Base-by-base conservation (phyloP, 768 basidiomycete genomes). In the Rhizopogon roseolus region DNA sequence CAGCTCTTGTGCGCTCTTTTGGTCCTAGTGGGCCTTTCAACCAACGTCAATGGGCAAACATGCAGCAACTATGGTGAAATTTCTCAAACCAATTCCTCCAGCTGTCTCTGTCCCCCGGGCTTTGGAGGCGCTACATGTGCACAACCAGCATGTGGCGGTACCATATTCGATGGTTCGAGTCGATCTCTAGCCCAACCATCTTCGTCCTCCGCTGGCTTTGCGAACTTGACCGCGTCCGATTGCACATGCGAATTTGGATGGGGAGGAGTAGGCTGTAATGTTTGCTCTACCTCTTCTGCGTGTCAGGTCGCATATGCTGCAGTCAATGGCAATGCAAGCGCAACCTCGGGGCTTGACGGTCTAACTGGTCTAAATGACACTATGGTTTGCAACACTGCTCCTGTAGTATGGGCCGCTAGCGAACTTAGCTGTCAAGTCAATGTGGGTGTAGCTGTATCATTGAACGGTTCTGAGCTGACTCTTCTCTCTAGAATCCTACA, bases 381-480 rank as follows among this genome's bases (percentile, higher is more conserved):
- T 3, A 64, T 95, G 58, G 77, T 81, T 2, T 96, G 93, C 71
- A 92, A 84, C 60, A 79, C 79, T 10, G 60, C 76, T 7, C 78
- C 92, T 0, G 74, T 76, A 45, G 88, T 94, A 8, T 96, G 79
- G 61, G 85, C 93, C 1, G 78, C 87, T 2, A 80, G 90, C 4
- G 84, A 93, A 66, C 83, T 95, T 77, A 90, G 89, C 57, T 98
- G 95, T 70, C 72, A 77, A 52, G 93, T 96, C 11, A 75, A 81
- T 53, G 93, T 93, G 69, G 52, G 86, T 79, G 2, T 19, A 5
- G 11, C n/a, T 36, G 10, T 8, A 17, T 37, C 14, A 9, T 36
- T 34, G 22, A 34, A 11, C 22, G 13, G 14, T 41, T 41, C 39
- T 53, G 19, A 53, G 14, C 32, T 57, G 14, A 50, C 13, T 7